Percentiles rank a stretch among this genome's conserved stretches.
phyloP scores from a whole-genome alignment of 345 rosid species.

The Eucalyptus sideroxylon region DNA sequence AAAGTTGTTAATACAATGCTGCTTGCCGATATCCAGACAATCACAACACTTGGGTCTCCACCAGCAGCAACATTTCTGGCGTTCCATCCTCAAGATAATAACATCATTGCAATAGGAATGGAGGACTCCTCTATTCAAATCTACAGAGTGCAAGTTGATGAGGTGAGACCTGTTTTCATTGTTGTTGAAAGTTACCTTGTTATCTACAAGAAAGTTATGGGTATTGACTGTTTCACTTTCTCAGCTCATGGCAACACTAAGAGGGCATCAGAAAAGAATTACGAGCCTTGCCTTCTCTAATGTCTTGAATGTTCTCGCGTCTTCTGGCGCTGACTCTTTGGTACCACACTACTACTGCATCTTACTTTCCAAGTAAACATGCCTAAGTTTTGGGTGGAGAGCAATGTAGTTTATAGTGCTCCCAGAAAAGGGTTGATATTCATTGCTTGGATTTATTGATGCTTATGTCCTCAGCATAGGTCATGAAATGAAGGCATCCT shows the following conservation, averaged over 20 bases:
- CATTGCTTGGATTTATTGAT: neutral
- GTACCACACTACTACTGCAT: neutral
- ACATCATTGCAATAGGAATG: too few relatives aligned
- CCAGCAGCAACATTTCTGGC: too few relatives aligned
- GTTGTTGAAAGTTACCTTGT: neutral
- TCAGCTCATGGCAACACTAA: conserved; percentile 52
- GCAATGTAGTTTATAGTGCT: neutral
- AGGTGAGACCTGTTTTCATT: neutral
- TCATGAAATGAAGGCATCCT: neutral
- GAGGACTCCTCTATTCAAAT: too few relatives aligned
- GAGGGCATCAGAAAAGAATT: conserved; percentile 72
- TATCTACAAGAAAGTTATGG: neutral
- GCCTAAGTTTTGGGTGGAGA: neutral
- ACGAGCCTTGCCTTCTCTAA: conserved; percentile 83
- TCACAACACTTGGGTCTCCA: too few relatives aligned
- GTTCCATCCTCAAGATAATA: too few relatives aligned
- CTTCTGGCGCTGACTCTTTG: conserved; percentile 81
- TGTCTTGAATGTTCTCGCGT: conserved; percentile 48
- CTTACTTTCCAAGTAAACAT: neutral
- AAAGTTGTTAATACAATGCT: too few relatives aligned
- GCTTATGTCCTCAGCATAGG: neutral
- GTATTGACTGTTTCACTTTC: neutral
- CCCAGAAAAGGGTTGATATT: neutral
- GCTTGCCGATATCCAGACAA: too few relatives aligned
- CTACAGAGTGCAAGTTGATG: too few relatives aligned